phyloP scores from a whole-genome alignment of 192 early-diverging fungal species.

The Coemansia asiatica region DNA sequence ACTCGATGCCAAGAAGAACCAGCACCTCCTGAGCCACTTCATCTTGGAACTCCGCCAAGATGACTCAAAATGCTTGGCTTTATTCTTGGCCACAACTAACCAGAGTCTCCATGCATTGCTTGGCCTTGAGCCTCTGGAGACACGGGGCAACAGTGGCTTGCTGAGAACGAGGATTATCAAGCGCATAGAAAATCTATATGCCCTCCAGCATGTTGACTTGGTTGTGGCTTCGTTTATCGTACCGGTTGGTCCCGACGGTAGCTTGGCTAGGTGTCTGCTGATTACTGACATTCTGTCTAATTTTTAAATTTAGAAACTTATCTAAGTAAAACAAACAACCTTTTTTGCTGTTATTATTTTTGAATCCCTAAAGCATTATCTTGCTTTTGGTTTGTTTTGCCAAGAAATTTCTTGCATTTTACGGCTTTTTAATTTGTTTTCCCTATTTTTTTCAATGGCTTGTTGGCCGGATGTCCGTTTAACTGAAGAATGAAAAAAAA shows the following conservation, averaged over 20 bases:
- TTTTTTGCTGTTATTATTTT: not conserved
- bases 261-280: conserved; percentile 2
- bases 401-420: conserved; percentile 2
- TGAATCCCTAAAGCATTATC: no score
- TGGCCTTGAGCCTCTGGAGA: not conserved
- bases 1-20: conserved; percentile 1
- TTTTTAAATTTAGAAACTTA: not conserved
- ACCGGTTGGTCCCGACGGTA: not conserved
- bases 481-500: not conserved
- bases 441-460: not conserved
- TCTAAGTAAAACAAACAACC: no score
- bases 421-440: not conserved
- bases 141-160: not conserved
- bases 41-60: not conserved
- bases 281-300: not conserved
- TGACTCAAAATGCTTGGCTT: conserved; percentile 1
- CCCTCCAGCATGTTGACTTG: not conserved
- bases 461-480: not conserved
- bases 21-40: not conserved
- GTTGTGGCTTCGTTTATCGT: not conserved
- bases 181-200: not conserved
- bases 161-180: not conserved
- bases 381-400: conserved; percentile 1
- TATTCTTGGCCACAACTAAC: not conserved
- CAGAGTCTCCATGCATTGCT: not conserved